Conservation (phyloP, 306 rosid genomes). For the Pyrus communis region DNA sequence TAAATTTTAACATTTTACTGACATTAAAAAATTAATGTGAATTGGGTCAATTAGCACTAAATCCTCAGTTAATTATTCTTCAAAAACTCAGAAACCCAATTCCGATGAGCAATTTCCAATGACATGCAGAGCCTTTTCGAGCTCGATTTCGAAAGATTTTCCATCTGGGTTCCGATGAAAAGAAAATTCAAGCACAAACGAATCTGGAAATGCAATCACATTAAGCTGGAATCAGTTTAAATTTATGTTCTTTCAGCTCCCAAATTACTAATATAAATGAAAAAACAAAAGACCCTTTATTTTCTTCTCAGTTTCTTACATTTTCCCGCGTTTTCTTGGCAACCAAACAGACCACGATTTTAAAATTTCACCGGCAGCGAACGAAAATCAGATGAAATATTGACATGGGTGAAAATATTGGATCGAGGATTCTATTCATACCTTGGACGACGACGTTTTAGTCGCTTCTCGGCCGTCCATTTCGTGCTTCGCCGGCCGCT, state of each 20-base stretch:
- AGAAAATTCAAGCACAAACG: neutral
- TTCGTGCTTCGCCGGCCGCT: neutral
- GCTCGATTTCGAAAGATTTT: neutral
- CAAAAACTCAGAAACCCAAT: neutral
- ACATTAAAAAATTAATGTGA: neutral
- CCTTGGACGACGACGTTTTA: constrained; percentile 20
- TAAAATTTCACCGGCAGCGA: neutral
- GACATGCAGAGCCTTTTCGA: neutral
- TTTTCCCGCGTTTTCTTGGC: neutral
- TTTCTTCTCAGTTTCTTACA: neutral
- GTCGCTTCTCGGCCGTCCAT: constrained; percentile 14
- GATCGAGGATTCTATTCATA: neutral
- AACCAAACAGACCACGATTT: neutral
- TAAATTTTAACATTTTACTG: neutral
- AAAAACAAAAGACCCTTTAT: neutral
- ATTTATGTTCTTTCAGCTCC: neutral
- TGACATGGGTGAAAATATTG: neutral
- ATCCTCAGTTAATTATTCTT: neutral
- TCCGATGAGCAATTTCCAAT: neutral
- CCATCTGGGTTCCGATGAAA: neutral
- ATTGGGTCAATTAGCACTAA: neutral
- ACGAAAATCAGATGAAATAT: neutral
- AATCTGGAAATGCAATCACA: neutral
- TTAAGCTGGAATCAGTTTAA: neutral
- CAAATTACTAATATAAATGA: neutral